phyloP scores from a whole-genome alignment of 768 basidiomycete genomes.

The Coprinopsis cinerea region DNA sequence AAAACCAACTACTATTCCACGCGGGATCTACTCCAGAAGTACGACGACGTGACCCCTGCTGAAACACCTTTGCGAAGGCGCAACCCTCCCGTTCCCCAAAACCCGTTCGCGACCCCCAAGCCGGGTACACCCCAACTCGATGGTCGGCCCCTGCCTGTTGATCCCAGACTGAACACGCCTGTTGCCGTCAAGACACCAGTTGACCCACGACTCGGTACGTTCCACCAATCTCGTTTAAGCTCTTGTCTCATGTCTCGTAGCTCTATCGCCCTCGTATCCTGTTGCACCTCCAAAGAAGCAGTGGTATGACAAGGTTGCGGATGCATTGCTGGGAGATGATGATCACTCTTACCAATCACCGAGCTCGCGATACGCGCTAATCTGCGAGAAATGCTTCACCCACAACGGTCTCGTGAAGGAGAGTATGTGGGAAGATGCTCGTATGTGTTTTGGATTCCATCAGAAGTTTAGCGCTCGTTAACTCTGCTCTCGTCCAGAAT shows the following conservation, averaged over 20 bases:
- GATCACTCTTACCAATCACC: slow-evolving; percentile 39
- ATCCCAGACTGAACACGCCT: slow-evolving; percentile 19
- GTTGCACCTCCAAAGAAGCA: slow-evolving; percentile 55
- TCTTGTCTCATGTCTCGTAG: slow-evolving; percentile 13
- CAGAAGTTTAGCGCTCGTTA: not conserved
- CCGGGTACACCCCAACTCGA: slow-evolving; percentile 18
- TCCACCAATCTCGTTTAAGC: not conserved
- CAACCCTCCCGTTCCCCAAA: slow-evolving; percentile 19
- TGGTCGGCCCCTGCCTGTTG: not conserved
- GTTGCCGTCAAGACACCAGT: slow-evolving; percentile 17
- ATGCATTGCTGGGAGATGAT: slow-evolving; percentile 80
- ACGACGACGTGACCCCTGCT: slow-evolving; percentile 56
- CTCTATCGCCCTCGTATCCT: slow-evolving; percentile 26
- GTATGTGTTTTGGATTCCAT: slow-evolving; percentile 41
- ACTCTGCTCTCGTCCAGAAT: slow-evolving; percentile 45
- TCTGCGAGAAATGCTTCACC: slow-evolving; percentile 80
- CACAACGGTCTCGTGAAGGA: slow-evolving; percentile 89
- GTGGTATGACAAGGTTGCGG: slow-evolving; percentile 86
- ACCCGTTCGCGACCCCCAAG: slow-evolving; percentile 26
- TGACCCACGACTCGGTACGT: slow-evolving; percentile 24
- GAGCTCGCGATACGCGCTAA: slow-evolving; percentile 69
- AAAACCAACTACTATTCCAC: slow-evolving; percentile 95
- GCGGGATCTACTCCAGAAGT: slow-evolving; percentile 82
- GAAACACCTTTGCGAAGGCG: slow-evolving; percentile 40
- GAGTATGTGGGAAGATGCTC: slow-evolving; percentile 72